Conservation (phyloP, 176 grass and related monocot genomes). For the Triticum turgidum region DNA sequence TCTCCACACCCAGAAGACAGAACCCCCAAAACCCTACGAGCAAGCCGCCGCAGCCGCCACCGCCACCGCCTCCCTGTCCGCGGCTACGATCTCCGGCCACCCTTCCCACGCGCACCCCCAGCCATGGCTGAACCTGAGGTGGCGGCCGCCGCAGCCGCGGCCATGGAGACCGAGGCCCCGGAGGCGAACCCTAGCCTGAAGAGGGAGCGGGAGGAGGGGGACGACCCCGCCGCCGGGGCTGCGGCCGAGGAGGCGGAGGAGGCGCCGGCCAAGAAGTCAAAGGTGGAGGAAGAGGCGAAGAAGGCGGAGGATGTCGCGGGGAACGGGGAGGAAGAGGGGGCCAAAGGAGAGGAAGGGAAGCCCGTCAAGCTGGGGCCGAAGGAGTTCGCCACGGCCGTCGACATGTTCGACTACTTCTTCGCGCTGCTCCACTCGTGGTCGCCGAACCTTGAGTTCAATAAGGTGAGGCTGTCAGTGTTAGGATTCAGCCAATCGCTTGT, state of each 20-base stretch:
- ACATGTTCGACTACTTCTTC: constrained; percentile 90
- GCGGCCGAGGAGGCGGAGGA: constrained; percentile 18
- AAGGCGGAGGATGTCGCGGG: constrained; percentile 8
- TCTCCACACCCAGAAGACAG: neutral
- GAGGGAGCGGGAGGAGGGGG: constrained; percentile 38
- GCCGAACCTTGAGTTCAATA: constrained; percentile 62
- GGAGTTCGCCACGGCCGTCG: constrained; percentile 60
- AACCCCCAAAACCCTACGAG: constrained; percentile 41
- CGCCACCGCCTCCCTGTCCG: constrained; percentile 8
- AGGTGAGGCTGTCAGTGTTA: constrained; percentile 39
- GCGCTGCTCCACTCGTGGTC: constrained; percentile 71
- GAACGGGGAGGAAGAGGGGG: constrained; percentile 6
- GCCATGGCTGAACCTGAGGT: constrained; percentile 43
- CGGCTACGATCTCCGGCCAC: neutral
- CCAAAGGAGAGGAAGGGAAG: constrained; percentile 18
- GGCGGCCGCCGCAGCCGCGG: neutral
- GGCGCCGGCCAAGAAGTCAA: constrained; percentile 30
- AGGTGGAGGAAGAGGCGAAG: constrained; percentile 27
- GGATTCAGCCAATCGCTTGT: neutral
- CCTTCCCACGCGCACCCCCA: neutral
- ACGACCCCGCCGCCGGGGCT: constrained; percentile 19
- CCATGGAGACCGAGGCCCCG: constrained; percentile 34
- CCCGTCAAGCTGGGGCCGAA: constrained; percentile 76
- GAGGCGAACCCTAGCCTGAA: constrained; percentile 31
- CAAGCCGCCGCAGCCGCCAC: constrained; percentile 19